Conservation (phyloP, 1,139 yeast species). For the Candida sp. region DNA sequence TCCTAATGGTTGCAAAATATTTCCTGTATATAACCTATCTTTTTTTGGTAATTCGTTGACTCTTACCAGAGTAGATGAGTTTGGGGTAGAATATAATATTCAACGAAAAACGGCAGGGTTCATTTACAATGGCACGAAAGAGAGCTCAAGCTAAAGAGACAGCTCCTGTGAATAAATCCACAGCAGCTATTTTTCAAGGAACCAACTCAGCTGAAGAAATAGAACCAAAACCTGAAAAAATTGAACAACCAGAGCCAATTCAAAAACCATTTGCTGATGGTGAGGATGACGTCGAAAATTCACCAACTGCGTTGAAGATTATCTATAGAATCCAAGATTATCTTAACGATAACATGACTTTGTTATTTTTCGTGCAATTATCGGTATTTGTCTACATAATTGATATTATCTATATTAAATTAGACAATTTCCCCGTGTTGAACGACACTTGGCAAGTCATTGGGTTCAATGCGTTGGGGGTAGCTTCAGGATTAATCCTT, state of each 20-base stretch:
- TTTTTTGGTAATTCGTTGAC: neutral
- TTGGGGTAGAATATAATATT: no score
- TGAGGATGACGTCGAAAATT: conserved; percentile 16
- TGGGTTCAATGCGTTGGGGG: conserved; percentile 35
- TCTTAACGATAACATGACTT: conserved; percentile 30
- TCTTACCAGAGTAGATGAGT: neutral
- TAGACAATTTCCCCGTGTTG: conserved; percentile 13
- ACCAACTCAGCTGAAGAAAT: conserved; percentile 9
- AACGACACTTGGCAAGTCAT: conserved; percentile 20
- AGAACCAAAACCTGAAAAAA: conserved; percentile 1
- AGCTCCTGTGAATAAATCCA: conserved; percentile 11
- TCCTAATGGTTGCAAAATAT: neutral
- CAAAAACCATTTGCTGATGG: conserved; percentile 6
- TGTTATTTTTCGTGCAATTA: conserved; percentile 31
- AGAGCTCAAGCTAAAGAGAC: conserved; percentile 4
- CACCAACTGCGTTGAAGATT: conserved; percentile 24
- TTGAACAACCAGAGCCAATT: conserved; percentile 1
- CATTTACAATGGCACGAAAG: conserved; percentile 4
- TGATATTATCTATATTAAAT: conserved; percentile 27
- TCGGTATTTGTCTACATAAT: conserved; percentile 25
- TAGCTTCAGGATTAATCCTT: conserved; percentile 25
- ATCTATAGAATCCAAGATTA: conserved; percentile 37
- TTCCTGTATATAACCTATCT: neutral
- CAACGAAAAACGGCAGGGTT: no score
- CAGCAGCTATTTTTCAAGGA: conserved; percentile 19